phyloP scores from a whole-genome alignment of 2,329 filamentous ascomycete species.

The Chrysoporthe deuterocubensis region DNA sequence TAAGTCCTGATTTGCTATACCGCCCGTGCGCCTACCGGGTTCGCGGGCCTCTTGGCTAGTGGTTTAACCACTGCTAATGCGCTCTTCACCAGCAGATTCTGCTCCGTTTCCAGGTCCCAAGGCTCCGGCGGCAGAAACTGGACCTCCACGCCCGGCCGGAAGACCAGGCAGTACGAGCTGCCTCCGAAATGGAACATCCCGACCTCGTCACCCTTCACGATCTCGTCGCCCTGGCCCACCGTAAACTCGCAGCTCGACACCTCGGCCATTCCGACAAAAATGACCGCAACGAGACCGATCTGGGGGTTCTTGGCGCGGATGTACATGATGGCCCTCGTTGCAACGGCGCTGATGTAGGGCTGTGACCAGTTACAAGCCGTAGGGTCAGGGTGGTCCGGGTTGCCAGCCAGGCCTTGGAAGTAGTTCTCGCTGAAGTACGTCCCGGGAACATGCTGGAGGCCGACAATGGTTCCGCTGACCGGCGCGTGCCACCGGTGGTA shows the following conservation, averaged over 20 bases:
- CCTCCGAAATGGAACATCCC: not conserved
- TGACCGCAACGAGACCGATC: not conserved
- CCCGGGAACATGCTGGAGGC: constrained; percentile 54
- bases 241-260: not conserved
- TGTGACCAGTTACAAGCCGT: not conserved
- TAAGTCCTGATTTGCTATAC: not conserved
- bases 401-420: constrained; percentile 42
- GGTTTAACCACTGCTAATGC: not conserved
- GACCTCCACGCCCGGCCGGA: not conserved
- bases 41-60: not conserved
- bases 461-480: constrained; percentile 57
- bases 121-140: not conserved
- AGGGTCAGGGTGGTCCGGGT: constrained; percentile 32
- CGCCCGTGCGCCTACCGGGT: not conserved
- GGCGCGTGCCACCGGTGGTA: constrained; percentile 68
- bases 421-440: constrained; percentile 64
- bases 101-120: not conserved
- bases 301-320: not conserved
- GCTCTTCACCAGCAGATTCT: not conserved
- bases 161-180: not conserved
- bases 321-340: constrained; percentile 12
- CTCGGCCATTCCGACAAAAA: not conserved
- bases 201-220: not conserved
- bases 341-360: constrained; percentile 14
- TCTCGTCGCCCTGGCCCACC: not conserved